Base-by-base conservation (phyloP, 768 basidiomycete genomes). In the Sporobolomyces pararoseus region DNA sequence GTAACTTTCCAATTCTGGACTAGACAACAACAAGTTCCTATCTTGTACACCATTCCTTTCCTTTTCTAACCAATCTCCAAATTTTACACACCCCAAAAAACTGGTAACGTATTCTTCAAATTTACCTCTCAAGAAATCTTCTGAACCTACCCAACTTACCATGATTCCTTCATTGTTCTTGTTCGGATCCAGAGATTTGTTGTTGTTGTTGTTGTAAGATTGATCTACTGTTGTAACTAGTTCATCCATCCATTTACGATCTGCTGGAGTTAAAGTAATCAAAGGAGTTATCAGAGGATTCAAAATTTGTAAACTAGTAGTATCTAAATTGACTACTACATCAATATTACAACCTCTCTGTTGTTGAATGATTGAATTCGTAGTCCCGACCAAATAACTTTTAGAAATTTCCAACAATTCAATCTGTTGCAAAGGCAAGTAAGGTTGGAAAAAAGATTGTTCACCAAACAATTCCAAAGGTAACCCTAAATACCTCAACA, bases 401-500 rank as follows among this genome's bases (percentile, higher is more conserved):
- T 87, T 86, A 23, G 59, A 47, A 7, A 9, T 6, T 27, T 29
- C 2, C 76, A 96, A 80, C 80, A 91, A 86, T 70, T 97, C 94
- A 9, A 96, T 82, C 80, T 99, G 94, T 79, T 99, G 96, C 3
- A 99, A 80, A 0, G 96, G 95, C 17, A 98, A 82, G 78, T 98
- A 99, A 2, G 96, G 96, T 78, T 99, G 96, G 81, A 99, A 99
- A 81, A 98, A 94, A 6, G 92, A 85, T 74, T 92, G 90, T 83
- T 89, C 88, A 65, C 93, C 93, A 63, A 95, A 96, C n/a, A 94
- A 79, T 77, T 95, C 89, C 23, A 97, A 82, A 12, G 93, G 96
- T n/a, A 99, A 80, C 27, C 96, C 96, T 77, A 92, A 85, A 78
- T 91, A 99, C 19, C 90, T 84, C 80, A 94, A 83, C 85, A 99